These are phyloP conservation scores for Halenospora varia DNA, from an alignment of 495 filamentous ascomycete genomes.

Conservation along the genomic window DNA sequence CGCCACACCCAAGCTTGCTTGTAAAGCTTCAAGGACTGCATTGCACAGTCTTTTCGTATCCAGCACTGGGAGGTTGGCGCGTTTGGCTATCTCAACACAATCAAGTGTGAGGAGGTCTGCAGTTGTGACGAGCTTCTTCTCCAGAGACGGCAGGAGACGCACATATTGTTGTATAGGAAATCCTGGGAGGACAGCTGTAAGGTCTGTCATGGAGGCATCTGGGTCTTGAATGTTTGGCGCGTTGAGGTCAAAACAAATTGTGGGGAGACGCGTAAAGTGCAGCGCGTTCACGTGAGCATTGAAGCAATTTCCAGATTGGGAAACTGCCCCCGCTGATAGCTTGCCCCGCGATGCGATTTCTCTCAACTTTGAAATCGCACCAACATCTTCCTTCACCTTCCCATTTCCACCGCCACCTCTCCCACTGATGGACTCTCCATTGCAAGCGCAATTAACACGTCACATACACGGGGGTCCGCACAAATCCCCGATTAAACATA, in stretches of 20 bases:
- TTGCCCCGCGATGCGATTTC: no score
- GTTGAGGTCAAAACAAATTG: background rate
- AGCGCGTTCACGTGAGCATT: background rate
- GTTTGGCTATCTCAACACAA: conserved; percentile 76
- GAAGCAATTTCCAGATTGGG: no score
- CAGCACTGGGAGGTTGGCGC: conserved; percentile 74
- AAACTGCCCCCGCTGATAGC: no score
- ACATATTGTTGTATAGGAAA: conserved; percentile 65
- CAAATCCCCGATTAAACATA: no score
- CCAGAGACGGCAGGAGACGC: conserved; percentile 74
- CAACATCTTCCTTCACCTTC: no score
- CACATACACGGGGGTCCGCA: no score
- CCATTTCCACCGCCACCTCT: no score
- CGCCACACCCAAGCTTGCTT: conserved; percentile 54
- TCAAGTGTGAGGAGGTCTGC: conserved; percentile 86
- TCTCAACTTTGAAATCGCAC: no score
- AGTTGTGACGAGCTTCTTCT: conserved; percentile 68
- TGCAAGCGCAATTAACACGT: no score
- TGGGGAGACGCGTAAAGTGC: background rate
- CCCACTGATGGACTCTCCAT: no score
- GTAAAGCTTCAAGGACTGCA: conserved; percentile 61
- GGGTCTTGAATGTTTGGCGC: background rate
- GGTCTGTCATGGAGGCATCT: conserved; percentile 71
- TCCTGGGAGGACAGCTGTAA: conserved; percentile 73
- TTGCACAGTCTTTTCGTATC: conserved; percentile 68